Conservation (phyloP, 257 asterid species). For the Phtheirospermum japonicum region DNA sequence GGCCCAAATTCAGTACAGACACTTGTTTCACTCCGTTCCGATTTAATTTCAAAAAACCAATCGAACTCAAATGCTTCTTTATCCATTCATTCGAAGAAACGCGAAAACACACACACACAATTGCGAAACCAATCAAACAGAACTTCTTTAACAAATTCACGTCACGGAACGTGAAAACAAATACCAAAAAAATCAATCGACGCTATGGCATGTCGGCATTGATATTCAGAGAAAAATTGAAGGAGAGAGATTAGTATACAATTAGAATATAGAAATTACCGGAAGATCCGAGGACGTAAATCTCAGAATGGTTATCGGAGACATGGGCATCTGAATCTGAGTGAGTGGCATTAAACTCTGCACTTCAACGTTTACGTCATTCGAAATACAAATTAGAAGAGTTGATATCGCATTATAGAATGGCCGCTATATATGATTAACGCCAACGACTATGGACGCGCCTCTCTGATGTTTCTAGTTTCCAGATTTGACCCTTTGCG, state of each 20-base stretch:
- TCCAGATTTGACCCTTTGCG: background rate
- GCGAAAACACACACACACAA: background rate
- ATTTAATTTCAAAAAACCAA: slow-evolving; percentile 28
- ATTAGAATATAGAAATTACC: slow-evolving; percentile 22
- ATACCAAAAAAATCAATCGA: slow-evolving; percentile 5
- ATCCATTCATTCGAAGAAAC: slow-evolving; percentile 15
- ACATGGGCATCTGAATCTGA: slow-evolving; percentile 45
- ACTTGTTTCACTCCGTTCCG: slow-evolving; percentile 18
- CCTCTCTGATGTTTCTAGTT: background rate
- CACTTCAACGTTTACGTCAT: slow-evolving; percentile 31
- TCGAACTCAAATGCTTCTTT: background rate
- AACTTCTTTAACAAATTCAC: slow-evolving; percentile 15
- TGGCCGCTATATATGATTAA: slow-evolving; percentile 1
- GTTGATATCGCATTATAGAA: slow-evolving; percentile 24
- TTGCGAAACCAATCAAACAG: slow-evolving; percentile 23
- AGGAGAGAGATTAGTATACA: background rate
- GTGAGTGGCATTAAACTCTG: slow-evolving; percentile 35
- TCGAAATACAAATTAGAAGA: slow-evolving; percentile 24
- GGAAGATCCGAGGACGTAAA: slow-evolving; percentile 41
- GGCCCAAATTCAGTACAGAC: slow-evolving; percentile 11
- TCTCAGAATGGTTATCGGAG: slow-evolving; percentile 30
- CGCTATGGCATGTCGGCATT: slow-evolving; percentile 4
- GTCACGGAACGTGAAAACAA: background rate
- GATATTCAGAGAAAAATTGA: background rate
- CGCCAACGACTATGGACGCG: slow-evolving; percentile 29